Base-by-base conservation (phyloP, 2,329 filamentous ascomycete genomes). In the Mollisia scopiformis region DNA sequence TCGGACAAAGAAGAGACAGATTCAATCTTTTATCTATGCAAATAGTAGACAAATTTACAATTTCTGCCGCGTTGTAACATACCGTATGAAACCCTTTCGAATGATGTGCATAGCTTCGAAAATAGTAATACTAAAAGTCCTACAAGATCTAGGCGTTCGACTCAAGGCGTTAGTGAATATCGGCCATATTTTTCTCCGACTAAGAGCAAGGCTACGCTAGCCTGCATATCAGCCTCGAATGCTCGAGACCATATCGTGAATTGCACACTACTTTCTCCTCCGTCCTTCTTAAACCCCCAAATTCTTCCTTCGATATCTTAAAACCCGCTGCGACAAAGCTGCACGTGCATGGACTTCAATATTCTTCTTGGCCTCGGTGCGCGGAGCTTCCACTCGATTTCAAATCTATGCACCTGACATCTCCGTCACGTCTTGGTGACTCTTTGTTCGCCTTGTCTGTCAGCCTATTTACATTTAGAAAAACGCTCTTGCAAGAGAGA, bases 371-470 rank as follows among this genome's bases (percentile, higher is more conserved):
- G 51, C n/a, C 58, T 37, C 53, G 21, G 54, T 60, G 47, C 33
- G 31, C 46, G 30, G 37, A 62, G 57, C 57, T 57, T 52, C 62
- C 56, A 49, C 28, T 21, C 53, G 47, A 39, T 47, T 33, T 50
- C 19, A 50, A 57, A 62, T 63, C 57, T 57, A 61, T 55, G 61
- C 62, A 63, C 58, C 62, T 66, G 63, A 65, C 65, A 43, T 57
- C 30, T 21, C 55, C n/a, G 62, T 58, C 62, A 61, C 55, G 55
- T 66, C 57, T 67, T 57, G 60, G 66, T 66, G 60, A 66, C 53
- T 64, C 30, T 60, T 50, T 46, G 43, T 50, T 49, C 23, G n/a
- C 16, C 58, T 50, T 46, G 43, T 50, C 41, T n/a, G n/a, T 13
- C 57, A 33, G 46, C 19, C 21, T 51, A n/a, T 39, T 46, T 30